Evolutionary conservation across 2,329 filamentous ascomycete species (phyloP).

Genomic region (Gaeumannomyces tritici): DNA sequence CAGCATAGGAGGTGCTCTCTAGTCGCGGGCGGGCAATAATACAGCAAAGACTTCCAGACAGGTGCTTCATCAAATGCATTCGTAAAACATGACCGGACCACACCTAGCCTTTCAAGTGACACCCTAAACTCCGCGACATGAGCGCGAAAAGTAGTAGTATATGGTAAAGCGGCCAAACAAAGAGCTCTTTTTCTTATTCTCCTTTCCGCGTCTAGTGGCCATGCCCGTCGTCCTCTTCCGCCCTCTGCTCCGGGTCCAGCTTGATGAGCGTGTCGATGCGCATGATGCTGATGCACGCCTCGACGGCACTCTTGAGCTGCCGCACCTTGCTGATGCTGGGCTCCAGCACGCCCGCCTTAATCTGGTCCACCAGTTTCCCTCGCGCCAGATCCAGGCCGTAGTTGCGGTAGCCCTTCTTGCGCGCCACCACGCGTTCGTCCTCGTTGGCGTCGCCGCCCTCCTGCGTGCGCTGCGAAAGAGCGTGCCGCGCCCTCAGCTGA

Average conservation of each 20-base stretch:
- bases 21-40: too few species aligned
- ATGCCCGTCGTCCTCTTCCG: conserved; percentile 72
- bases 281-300: conserved; percentile 99
- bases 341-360: conserved; percentile 93
- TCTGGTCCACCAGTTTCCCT: conserved; percentile 83
- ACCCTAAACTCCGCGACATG: neutral
- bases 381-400: conserved; percentile 87
- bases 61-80: neutral
- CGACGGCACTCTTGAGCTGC: conserved; percentile 96
- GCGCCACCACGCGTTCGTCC: conserved; percentile 80
- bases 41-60: neutral
- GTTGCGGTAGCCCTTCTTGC: conserved; percentile 97
- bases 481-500: conserved; percentile 88
- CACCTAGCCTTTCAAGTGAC: neutral
- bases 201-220: conserved; percentile 52
- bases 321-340: conserved; percentile 97
- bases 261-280: conserved; percentile 98
- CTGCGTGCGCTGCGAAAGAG: conserved; percentile 82
- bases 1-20: neutral
- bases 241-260: conserved; percentile 79
- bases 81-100: neutral
- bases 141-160: neutral
- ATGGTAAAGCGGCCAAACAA: neutral
- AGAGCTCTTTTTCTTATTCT: neutral
- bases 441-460: conserved; percentile 68